Conservation (phyloP, 1,139 yeast species). For the Yamadazyma triangularis region DNA sequence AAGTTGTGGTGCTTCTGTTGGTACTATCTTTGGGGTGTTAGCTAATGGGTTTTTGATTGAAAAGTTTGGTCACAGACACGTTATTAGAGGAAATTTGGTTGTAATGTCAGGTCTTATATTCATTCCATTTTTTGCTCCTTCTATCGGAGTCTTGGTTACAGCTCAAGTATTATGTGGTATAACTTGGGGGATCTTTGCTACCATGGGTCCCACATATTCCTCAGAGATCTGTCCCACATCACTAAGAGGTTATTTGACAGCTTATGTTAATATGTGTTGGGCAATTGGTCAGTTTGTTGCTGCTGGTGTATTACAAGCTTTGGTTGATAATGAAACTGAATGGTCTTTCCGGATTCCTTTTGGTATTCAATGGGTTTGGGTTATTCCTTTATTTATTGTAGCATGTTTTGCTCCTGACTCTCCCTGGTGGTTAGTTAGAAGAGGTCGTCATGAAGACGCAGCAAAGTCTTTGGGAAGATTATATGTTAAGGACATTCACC, state of each 20-base stretch:
- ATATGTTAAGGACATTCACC: slow-evolving; percentile 13
- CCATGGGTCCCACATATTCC: slow-evolving; percentile 24
- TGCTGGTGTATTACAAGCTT: slow-evolving; percentile 22
- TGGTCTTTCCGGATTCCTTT: slow-evolving; percentile 23
- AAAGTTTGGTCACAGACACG: slow-evolving; percentile 19
- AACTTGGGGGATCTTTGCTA: slow-evolving; percentile 24
- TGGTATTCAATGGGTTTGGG: slow-evolving; percentile 26
- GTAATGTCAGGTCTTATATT: slow-evolving; percentile 19
- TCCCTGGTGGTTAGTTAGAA: slow-evolving; percentile 25
- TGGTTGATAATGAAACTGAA: slow-evolving; percentile 15
- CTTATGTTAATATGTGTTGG: slow-evolving; percentile 28
- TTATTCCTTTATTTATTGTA: slow-evolving; percentile 17
- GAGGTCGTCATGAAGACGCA: slow-evolving; percentile 19
- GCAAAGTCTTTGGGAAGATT: slow-evolving; percentile 17
- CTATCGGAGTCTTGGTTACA: slow-evolving; percentile 15
- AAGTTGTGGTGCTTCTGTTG: slow-evolving; percentile 16
- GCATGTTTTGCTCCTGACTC: slow-evolving; percentile 23
- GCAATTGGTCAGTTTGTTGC: slow-evolving; percentile 28
- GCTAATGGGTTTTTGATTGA: slow-evolving; percentile 20
- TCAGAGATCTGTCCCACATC: slow-evolving; percentile 20
- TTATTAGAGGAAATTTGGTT: slow-evolving; percentile 17
- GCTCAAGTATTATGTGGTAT: slow-evolving; percentile 22
- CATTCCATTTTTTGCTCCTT: slow-evolving; percentile 18
- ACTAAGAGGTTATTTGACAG: slow-evolving; percentile 22
- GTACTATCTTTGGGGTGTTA: slow-evolving; percentile 19